Evolutionary conservation across 2,329 filamentous ascomycete species (phyloP), one percentile per base, ranked within the genome.

Genomic region (Colletotrichum australisinense): DNA sequence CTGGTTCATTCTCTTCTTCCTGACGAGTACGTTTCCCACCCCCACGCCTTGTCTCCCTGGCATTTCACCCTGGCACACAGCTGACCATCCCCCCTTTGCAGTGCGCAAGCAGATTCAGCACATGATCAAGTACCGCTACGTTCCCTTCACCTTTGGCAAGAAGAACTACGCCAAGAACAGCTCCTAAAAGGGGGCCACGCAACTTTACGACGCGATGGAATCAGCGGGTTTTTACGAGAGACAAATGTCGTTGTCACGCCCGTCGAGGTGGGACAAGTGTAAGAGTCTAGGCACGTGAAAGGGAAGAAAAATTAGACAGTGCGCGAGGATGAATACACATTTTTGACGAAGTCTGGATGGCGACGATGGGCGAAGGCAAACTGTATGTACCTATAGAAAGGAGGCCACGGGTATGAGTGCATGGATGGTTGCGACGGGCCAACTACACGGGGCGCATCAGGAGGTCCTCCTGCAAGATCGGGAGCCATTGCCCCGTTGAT

Each of bases 81-180:
- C 58, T 60, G 56, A 63, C 62, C 38, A 8, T 7, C 14, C 14
- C 30, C 26, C 42, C 14, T 56, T n/a, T 26, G 35, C 78, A 97
- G 95, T 99, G 97, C 92, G 97, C 85, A 94, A 97, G 88, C 97
- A 99, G 87, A 99, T 99, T 79, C 97, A 99, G 87, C 97, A 98
- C 87, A 99, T 99, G 97, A 96, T 99, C 90, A 99, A 98, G 88
- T 99, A 98, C 88, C 94, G 96, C 86, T 99, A 98, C 82, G 95
- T 98, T 35, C 95, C 95, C 53, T 98, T 98, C 86, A 93, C 94
- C 53, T 91, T 97, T 77, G 95, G 95, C 84, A 98, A 98, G 90
- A 89, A 94, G 76, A 92, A 90, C 81, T 97, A 97, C 83, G 87
- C 84, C 81, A 93, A 92, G 86, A 89, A 87, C 84, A 91, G 86